These are phyloP conservation scores for Trichoderma orchidacearum DNA, from an alignment of 495 filamentous ascomycete species.

Conservation along the genomic window DNA sequence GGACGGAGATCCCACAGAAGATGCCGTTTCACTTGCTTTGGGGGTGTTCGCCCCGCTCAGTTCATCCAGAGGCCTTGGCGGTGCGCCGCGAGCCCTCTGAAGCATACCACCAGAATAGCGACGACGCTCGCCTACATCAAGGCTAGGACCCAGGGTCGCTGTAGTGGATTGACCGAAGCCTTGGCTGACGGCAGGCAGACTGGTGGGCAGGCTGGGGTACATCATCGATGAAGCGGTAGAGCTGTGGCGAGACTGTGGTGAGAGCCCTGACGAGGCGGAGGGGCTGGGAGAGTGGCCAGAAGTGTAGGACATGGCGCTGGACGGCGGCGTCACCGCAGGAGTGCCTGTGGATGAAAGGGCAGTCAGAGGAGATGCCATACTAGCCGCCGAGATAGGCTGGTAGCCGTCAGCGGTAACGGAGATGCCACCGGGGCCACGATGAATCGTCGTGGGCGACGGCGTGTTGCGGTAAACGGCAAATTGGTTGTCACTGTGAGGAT, in stretches of 20 bases:
- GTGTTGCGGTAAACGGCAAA: conserved; percentile 3
- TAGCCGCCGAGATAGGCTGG: conserved; percentile 31
- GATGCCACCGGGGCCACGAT: conserved; percentile 36
- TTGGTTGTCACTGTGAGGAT: conserved; percentile 48
- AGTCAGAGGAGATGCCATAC: conserved; percentile 46
- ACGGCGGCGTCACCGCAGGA: conserved; percentile 80
- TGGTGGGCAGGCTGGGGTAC: conserved; percentile 61
- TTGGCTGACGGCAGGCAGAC: conserved; percentile 49
- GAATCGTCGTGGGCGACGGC: conserved; percentile 19
- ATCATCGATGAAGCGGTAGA: conserved; percentile 40
- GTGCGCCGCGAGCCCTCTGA: conserved; percentile 49
- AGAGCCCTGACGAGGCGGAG: conserved; percentile 42
- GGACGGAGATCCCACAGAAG: conserved; percentile 27
- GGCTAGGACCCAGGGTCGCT: conserved; percentile 68
- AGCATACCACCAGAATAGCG: conserved; percentile 80
- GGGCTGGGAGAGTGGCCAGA: conserved; percentile 75
- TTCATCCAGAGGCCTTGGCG: conserved; percentile 16
- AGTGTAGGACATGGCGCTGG: conserved; percentile 72
- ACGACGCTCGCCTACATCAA: conserved; percentile 68
- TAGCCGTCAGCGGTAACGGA: conserved; percentile 29
- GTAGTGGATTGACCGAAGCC: conserved; percentile 53
- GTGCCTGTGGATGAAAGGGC: conserved; percentile 46
- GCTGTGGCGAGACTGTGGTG: conserved; percentile 47
- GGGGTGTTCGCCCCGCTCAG: conserved; percentile 41
- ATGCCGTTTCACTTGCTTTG: conserved; percentile 25